A percentile compares a stretch with the other conserved stretches of the same genome.
Evolutionary conservation across 768 basidiomycete species (phyloP).

Genomic region (Leucocoprinus birnbaumii): DNA sequence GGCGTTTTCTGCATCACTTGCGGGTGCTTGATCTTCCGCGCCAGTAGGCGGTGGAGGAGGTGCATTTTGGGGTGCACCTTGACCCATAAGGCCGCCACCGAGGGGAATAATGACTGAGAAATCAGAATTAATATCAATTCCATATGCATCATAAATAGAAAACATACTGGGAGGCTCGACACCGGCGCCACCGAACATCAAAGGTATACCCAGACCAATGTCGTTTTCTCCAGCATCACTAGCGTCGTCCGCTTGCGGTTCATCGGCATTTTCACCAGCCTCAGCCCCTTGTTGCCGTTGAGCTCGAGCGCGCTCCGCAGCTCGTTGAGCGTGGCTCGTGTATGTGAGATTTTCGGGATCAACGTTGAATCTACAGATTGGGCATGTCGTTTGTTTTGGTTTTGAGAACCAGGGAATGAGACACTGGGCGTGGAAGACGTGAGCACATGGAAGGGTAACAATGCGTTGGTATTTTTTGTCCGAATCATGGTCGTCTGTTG

Average conservation of each 20-base stretch:
- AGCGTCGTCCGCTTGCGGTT: background rate
- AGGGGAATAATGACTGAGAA: background rate
- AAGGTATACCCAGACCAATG: background rate
- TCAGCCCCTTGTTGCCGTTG: constrained; percentile 8
- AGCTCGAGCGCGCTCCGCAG: constrained; percentile 13
- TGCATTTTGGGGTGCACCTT: background rate
- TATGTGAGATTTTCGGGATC: constrained; percentile 76
- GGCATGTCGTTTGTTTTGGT: constrained; percentile 77
- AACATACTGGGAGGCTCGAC: background rate
- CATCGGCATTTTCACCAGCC: background rate
- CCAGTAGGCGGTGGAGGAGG: background rate
- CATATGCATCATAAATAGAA: background rate
- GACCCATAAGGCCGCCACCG: background rate
- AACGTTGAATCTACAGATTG: constrained; percentile 80
- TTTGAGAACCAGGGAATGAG: constrained; percentile 82
- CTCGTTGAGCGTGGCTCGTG: constrained; percentile 23
- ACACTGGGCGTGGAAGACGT: constrained; percentile 79
- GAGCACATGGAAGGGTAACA: constrained; percentile 74
- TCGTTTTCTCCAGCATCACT: background rate
- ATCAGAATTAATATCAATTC: background rate
- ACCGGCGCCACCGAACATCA: background rate
- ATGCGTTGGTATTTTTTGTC: constrained; percentile 38
- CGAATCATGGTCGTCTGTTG: background rate
- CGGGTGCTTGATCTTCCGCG: background rate
- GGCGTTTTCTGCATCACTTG: background rate